Evolutionary conservation across 345 rosid genomes (phyloP).

Genomic region (Kandelia obovata): DNA sequence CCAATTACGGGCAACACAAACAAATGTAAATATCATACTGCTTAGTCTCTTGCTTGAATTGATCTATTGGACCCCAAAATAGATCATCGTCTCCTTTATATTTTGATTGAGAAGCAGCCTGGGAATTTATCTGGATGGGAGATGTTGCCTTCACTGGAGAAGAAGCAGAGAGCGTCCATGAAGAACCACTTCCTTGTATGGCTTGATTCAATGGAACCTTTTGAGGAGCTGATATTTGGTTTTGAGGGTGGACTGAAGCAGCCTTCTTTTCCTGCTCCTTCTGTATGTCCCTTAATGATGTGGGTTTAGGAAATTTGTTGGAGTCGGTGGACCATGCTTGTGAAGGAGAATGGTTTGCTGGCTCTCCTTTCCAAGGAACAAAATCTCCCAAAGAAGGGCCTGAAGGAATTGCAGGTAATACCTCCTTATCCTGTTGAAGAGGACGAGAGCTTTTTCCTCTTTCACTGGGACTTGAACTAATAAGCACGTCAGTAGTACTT

Average conservation of each 20-base stretch:
- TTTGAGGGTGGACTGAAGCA: constrained; percentile 43
- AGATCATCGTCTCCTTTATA: constrained; percentile 78
- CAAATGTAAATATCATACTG: constrained; percentile 46
- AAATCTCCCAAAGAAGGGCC: constrained; percentile 98
- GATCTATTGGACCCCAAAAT: constrained; percentile 93
- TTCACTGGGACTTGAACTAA: constrained; percentile 60
- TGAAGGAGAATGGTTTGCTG: constrained; percentile 49
- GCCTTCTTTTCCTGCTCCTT: constrained; percentile 85
- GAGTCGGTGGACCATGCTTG: constrained; percentile 87
- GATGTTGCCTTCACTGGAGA: constrained; percentile 62
- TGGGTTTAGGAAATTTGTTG: constrained; percentile 53
- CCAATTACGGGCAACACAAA: not conserved
- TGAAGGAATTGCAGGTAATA: constrained; percentile 70
- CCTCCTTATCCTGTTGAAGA: constrained; percentile 63
- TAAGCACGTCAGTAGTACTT: constrained; percentile 43
- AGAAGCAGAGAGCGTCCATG: constrained; percentile 54
- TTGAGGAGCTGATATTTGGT: constrained; percentile 45
- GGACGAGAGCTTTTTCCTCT: constrained; percentile 63
- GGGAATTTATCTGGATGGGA: constrained; percentile 51
- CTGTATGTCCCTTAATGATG: constrained; percentile 82
- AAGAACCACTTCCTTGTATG: constrained; percentile 35
- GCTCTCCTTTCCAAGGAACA: constrained; percentile 83
- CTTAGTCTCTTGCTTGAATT: constrained; percentile 65
- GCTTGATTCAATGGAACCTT: constrained; percentile 55
- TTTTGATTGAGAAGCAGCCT: constrained; percentile 53